phyloP scores from a whole-genome alignment of 495 filamentous ascomycete species.

The Daldinia childiae region DNA sequence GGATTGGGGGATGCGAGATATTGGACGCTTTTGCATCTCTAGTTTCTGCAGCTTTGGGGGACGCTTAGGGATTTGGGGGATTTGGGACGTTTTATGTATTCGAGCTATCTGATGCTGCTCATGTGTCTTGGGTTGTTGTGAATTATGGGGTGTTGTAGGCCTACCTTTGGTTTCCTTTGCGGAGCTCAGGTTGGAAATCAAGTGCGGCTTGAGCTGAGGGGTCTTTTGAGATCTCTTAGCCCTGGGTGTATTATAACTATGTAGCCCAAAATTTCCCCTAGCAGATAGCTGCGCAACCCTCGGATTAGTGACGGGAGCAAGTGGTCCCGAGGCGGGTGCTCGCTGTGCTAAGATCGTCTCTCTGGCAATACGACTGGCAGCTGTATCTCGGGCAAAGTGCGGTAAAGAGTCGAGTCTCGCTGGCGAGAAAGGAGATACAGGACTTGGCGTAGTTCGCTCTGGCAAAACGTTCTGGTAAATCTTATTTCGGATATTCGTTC shows the following conservation, averaged over 20 bases:
- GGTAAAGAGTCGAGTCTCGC: slow-evolving; percentile 67
- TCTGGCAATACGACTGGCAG: slow-evolving; percentile 87
- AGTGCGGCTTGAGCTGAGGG: slow-evolving; percentile 61
- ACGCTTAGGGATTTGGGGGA: slow-evolving; percentile 9
- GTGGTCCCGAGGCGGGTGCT: slow-evolving; percentile 60
- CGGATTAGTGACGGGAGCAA: slow-evolving; percentile 75
- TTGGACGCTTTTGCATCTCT: slow-evolving; percentile 2
- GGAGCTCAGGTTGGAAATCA: slow-evolving; percentile 60
- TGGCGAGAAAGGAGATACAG: slow-evolving; percentile 65
- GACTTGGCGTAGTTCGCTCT: slow-evolving; percentile 63
- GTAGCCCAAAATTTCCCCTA: slow-evolving; percentile 53
- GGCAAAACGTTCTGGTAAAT: slow-evolving; percentile 66
- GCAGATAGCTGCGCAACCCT: slow-evolving; percentile 80
- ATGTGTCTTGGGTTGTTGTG: slow-evolving; percentile 7
- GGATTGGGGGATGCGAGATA: slow-evolving; percentile 15
- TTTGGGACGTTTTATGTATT: slow-evolving; percentile 9
- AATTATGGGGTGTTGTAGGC: slow-evolving; percentile 26
- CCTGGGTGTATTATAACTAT: slow-evolving; percentile 43
- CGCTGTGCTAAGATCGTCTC: slow-evolving; percentile 79
- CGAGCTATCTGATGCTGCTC: not conserved
- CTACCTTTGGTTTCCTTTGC: slow-evolving; percentile 59
- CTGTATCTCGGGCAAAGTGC: slow-evolving; percentile 92
- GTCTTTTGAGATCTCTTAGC: slow-evolving; percentile 67
- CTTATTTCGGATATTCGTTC: slow-evolving; percentile 69
- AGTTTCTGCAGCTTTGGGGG: not conserved